phyloP scores from a whole-genome alignment of 208 protist genomes.

The Leishmania guyanensis region DNA sequence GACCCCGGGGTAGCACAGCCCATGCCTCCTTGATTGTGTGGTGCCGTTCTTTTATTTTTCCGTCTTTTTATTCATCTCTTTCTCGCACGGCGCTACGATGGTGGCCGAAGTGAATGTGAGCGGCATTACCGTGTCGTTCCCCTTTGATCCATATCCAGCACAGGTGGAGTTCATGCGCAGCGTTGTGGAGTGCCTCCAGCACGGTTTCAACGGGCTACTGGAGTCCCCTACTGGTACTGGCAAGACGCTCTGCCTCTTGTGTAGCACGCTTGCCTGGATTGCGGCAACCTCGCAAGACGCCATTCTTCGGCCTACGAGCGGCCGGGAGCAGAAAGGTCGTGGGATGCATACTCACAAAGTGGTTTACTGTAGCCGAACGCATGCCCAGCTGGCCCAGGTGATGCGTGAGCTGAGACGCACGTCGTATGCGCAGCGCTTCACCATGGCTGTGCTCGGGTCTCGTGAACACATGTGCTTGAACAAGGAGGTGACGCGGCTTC shows the following conservation, averaged over 20 bases:
- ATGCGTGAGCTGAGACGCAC: constrained; percentile 96
- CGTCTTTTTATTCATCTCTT: not conserved
- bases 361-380: constrained; percentile 97
- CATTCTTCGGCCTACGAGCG: constrained; percentile 6
- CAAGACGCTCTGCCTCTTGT: constrained; percentile 98
- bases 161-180: constrained; percentile 96
- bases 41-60: not conserved
- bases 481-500: constrained; percentile 70
- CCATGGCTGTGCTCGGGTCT: constrained; percentile 93
- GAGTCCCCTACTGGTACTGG: constrained; percentile 98
- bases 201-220: constrained; percentile 91
- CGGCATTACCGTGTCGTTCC: constrained; percentile 81
- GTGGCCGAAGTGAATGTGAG: constrained; percentile 41
- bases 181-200: constrained; percentile 90
- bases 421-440: constrained; percentile 68
- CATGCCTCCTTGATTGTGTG: not conserved
- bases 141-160: constrained; percentile 92
- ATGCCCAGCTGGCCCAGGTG: constrained; percentile 98
- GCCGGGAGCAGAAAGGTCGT: not conserved
- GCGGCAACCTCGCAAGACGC: constrained; percentile 7
- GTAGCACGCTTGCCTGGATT: constrained; percentile 93
- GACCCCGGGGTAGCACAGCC: not conserved
- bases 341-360: constrained; percentile 43
- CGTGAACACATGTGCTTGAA: constrained; percentile 98
- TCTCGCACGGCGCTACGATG: constrained; percentile 16